Conservation (phyloP, 2,329 filamentous ascomycete genomes). For the Coniochaeta sp. region DNA sequence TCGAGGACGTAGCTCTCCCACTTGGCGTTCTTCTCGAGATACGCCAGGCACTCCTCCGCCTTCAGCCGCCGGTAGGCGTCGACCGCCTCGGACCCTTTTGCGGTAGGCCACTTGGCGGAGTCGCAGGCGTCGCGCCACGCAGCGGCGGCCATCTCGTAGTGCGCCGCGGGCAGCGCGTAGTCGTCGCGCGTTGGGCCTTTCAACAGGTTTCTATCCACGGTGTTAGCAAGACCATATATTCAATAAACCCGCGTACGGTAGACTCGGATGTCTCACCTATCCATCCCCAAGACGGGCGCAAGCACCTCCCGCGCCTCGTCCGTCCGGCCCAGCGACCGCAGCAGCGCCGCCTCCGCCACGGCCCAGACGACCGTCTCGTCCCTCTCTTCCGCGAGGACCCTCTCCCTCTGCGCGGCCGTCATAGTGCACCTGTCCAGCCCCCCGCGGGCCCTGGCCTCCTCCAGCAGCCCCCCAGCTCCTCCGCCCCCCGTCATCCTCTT, state of each 20-base stretch:
- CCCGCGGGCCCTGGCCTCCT: slow-evolving; percentile 55
- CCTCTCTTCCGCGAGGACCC: slow-evolving; percentile 39
- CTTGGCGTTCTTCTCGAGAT: slow-evolving; percentile 58
- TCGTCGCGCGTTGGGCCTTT: slow-evolving; percentile 59
- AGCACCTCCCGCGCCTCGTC: slow-evolving; percentile 61
- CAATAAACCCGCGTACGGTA: neutral
- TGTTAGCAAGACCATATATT: neutral
- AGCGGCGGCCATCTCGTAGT: slow-evolving; percentile 82
- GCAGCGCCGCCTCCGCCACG: slow-evolving; percentile 58
- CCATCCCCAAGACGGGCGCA: slow-evolving; percentile 57
- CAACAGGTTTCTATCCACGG: slow-evolving; percentile 36
- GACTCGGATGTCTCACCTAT: slow-evolving; percentile 37
- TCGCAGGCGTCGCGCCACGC: slow-evolving; percentile 63
- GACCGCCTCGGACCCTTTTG: slow-evolving; percentile 10
- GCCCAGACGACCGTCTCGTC: slow-evolving; percentile 60
- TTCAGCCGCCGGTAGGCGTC: slow-evolving; percentile 35
- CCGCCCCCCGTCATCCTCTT: slow-evolving; percentile 71
- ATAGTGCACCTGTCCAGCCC: slow-evolving; percentile 57
- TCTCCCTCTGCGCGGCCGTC: slow-evolving; percentile 28
- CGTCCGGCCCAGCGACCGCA: slow-evolving; percentile 55
- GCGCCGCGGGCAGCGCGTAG: slow-evolving; percentile 64
- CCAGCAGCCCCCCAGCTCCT: slow-evolving; percentile 59
- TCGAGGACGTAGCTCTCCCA: slow-evolving; percentile 72
- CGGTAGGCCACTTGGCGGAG: slow-evolving; percentile 20
- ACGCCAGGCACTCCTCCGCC: slow-evolving; percentile 53